Evolutionary conservation across 169 alveolate species (phyloP).

Genomic region (Cryptosporidium ubiquitum): DNA sequence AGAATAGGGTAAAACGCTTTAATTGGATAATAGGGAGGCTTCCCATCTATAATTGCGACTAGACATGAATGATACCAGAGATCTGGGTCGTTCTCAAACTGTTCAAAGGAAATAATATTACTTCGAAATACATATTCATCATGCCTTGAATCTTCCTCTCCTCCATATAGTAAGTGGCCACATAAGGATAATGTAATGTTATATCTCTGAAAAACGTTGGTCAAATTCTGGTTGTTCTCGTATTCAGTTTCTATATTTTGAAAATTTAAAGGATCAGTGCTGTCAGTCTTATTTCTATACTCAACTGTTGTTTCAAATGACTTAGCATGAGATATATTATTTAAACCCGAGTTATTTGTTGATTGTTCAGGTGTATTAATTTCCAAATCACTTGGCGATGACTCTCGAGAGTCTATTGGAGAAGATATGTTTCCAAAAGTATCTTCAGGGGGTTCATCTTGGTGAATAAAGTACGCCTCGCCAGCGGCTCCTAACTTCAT

Average conservation of each 20-base stretch:
- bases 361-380: not conserved
- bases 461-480: constrained; percentile 93
- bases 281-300: constrained; percentile 25
- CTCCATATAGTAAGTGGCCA: constrained; percentile 63
- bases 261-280: not conserved
- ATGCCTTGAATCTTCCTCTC: constrained; percentile 33
- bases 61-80: constrained; percentile 91
- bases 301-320: constrained; percentile 27
- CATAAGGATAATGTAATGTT: constrained; percentile 58
- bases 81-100: constrained; percentile 86
- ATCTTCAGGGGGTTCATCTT: constrained; percentile 77
- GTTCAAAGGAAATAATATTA: constrained; percentile 83
- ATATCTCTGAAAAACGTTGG: not conserved
- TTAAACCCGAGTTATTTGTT: not conserved
- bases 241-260: not conserved
- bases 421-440: constrained; percentile 9
- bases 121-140: constrained; percentile 48
- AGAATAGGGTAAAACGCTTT: constrained; percentile 89
- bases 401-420: constrained; percentile 21
- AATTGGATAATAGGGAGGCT: constrained; percentile 90
- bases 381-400: constrained; percentile 40
- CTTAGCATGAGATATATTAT: not conserved
- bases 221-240: not conserved
- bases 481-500: constrained; percentile 97
- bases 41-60: constrained; percentile 87